Evolutionary conservation across 208 protist species (phyloP), one percentile per base, ranked within the genome.

Genomic region (Leptomonas seymouri): DNA sequence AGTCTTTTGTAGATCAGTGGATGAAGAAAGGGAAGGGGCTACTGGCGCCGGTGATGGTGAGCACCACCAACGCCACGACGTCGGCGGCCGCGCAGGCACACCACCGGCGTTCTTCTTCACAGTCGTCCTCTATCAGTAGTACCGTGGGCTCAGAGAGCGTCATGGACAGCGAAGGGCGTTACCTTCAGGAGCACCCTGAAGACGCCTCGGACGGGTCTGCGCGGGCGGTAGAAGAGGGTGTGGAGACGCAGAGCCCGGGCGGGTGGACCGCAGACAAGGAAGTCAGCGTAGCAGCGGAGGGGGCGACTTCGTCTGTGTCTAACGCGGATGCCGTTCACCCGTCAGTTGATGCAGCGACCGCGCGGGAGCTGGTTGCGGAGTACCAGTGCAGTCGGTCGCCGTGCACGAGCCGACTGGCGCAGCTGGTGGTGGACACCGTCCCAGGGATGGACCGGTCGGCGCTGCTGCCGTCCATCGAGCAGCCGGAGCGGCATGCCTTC

Each of bases 391-490:
- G 62, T 27, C 44, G 21, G 1, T 44, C 53, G 14, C 70, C 70
- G n/a, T 39, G 54, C 39, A 44, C 44, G 30, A 62, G 39, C 15
- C 39, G 27, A 34, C 62, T 76, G 21, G 49, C 70, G 16, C 34
- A 62, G 23, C 42, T 69, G 21, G 56, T 69, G 4, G 34, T 65
- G 25, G 62, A 69, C 28, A 69, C 62, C 0, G 50, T 76, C 0
- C 60, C 70, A 1, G 70, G 48, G 21, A 69, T 50, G 60, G 23
- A 21, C 6, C 36, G 36, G 39, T 25, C 42, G 16, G 48, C 70
- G 46, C 51, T 76, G 42, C 62, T 69, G 42, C 70, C 70, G 21
- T 76, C 62, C 55, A 58, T 76, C 11, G 62, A 64, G 53, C 70
- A 76, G 36, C 70, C 70, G 53, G 70, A 76, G 54, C 70, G 70